These are phyloP conservation scores for Biscogniauxia mediterranea DNA, from an alignment of 2,329 filamentous ascomycete species.

Conservation along the genomic window DNA sequence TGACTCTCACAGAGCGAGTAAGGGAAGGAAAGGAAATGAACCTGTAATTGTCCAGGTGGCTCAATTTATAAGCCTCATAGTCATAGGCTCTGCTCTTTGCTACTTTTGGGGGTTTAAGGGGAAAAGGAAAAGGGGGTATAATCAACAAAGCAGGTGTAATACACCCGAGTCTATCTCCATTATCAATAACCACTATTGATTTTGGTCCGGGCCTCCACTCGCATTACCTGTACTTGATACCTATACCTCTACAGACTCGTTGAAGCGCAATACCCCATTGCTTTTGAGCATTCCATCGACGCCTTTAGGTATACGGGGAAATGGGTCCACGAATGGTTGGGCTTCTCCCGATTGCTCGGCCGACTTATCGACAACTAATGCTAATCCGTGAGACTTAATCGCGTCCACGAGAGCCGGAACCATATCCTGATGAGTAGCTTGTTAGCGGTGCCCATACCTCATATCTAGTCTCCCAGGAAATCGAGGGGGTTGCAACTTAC, in stretches of 20 bases:
- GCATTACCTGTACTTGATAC: not conserved
- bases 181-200: conserved; percentile 3
- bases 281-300: conserved; percentile 84
- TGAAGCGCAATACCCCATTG: conserved; percentile 88
- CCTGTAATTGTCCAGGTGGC: too few species aligned
- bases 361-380: conserved; percentile 85
- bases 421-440: conserved; percentile 63
- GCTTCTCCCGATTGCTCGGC: conserved; percentile 48
- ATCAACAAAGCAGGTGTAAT: not conserved
- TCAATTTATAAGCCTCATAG: too few species aligned
- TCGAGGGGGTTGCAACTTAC: conserved; percentile 51
- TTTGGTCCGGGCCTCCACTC: not conserved
- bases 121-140: not conserved
- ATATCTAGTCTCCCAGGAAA: not conserved
- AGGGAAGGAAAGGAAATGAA: too few species aligned
- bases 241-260: conserved; percentile 80
- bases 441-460: conserved; percentile 17
- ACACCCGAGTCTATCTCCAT: not conserved
- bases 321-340: conserved; percentile 46
- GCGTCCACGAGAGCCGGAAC: conserved; percentile 89
- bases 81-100: too few species aligned
- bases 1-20: too few species aligned
- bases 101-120: not conserved
- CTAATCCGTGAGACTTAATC: conserved; percentile 90
- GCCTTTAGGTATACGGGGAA: conserved; percentile 68